A percentile compares a stretch with the other conserved stretches of the same genome.
phyloP scores from a whole-genome alignment of 805 yeast species.

The Lachancea kluyveri region DNA sequence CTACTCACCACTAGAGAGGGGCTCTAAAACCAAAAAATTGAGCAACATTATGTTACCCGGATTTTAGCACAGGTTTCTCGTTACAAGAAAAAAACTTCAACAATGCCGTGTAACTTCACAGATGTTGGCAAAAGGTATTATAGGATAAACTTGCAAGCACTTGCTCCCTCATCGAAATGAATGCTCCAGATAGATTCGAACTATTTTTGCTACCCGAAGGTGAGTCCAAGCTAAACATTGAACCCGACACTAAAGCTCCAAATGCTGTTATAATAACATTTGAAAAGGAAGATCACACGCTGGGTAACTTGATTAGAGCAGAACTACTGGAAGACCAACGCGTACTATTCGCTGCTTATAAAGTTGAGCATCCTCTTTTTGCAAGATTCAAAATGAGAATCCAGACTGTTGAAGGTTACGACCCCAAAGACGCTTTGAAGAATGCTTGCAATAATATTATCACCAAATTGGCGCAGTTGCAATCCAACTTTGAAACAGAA shows the following conservation, averaged over 20 bases:
- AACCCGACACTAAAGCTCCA: constrained; percentile 92
- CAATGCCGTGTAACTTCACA: too few relatives aligned
- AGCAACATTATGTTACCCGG: too few relatives aligned
- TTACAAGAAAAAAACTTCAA: too few relatives aligned
- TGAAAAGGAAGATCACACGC: constrained; percentile 96
- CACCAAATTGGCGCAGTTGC: constrained; percentile 66
- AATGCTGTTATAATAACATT: constrained; percentile 89
- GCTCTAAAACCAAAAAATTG: too few relatives aligned
- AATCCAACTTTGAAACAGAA: constrained; percentile 79
- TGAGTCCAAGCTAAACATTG: constrained; percentile 82
- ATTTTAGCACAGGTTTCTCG: too few relatives aligned
- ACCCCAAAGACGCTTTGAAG: constrained; percentile 84
- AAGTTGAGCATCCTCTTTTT: constrained; percentile 95
- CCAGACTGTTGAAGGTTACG: constrained; percentile 92
- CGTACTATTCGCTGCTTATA: constrained; percentile 96
- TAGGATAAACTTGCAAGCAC: too few relatives aligned
- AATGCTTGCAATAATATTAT: constrained; percentile 85
- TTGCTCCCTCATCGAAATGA: too few relatives aligned
- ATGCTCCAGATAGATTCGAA: constrained; percentile 99
- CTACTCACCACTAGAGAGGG: too few relatives aligned
- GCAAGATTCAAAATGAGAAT: constrained; percentile 92
- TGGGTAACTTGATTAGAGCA: constrained; percentile 83
- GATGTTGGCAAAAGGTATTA: too few relatives aligned
- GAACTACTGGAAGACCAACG: constrained; percentile 80
- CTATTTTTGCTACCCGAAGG: constrained; percentile 96